phyloP scores from a whole-genome alignment of 371 early-diverging fungal genomes.

The Rhizopus microsporus region DNA sequence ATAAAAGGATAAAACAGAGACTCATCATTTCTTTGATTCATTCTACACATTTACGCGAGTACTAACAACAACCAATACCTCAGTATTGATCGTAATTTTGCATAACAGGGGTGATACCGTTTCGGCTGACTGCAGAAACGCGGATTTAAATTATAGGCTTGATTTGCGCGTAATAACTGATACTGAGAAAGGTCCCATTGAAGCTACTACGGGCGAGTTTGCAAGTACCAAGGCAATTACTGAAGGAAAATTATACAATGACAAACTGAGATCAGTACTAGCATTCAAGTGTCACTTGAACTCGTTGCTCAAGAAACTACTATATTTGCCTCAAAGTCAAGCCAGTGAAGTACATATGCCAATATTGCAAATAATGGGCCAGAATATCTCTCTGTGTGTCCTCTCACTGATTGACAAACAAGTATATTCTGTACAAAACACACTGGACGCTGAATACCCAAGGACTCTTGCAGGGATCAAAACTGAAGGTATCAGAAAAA shows the following conservation, averaged over 20 bases:
- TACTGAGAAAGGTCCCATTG: not conserved
- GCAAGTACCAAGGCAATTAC: not conserved
- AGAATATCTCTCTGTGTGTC: not conserved
- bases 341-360: not conserved
- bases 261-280: not conserved
- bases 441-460: not conserved
- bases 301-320: not conserved
- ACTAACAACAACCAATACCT: too few species aligned
- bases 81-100: too few species aligned
- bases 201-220: not conserved
- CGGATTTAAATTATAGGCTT: not conserved
- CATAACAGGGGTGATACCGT: not conserved
- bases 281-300: constrained; percentile 2
- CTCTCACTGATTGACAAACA: not conserved
- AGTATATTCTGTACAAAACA: constrained; percentile 2
- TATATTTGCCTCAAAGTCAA: constrained; percentile 3
- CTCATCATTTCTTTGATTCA: too few species aligned
- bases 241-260: not conserved
- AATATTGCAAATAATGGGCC: not conserved
- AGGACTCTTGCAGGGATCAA: not conserved
- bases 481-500: not conserved
- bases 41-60: too few species aligned
- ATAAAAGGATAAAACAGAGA: too few species aligned
- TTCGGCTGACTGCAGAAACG: constrained; percentile 1
- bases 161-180: not conserved